Percentiles rank a stretch among this genome's conserved stretches.
Conservation (phyloP, 805 yeast species). For the Wickerhamiella siamensis region DNA sequence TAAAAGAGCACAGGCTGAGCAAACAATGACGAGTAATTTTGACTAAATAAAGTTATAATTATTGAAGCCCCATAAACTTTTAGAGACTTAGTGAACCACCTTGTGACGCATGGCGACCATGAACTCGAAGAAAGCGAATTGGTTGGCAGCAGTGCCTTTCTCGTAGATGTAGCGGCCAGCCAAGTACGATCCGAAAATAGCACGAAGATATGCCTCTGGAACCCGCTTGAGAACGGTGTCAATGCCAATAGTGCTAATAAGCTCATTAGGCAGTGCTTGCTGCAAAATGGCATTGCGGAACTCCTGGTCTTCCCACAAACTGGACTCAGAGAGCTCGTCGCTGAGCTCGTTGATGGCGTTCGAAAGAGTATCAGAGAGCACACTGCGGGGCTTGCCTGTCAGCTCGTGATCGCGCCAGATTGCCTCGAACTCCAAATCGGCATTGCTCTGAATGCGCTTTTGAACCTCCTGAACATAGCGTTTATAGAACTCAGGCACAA, state of each 20-base stretch:
- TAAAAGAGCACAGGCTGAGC: neutral
- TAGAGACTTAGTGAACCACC: neutral
- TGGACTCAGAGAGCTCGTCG: slow-evolving; percentile 69
- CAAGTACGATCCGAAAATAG: slow-evolving; percentile 73
- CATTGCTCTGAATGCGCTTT: slow-evolving; percentile 57
- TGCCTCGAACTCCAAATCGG: slow-evolving; percentile 70
- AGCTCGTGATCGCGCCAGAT: slow-evolving; percentile 62
- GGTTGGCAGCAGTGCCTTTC: slow-evolving; percentile 68
- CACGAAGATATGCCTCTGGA: slow-evolving; percentile 76
- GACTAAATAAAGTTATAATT: neutral
- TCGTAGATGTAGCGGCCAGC: slow-evolving; percentile 77
- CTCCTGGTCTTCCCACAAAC: slow-evolving; percentile 66
- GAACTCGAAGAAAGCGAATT: slow-evolving; percentile 33
- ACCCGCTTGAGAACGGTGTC: slow-evolving; percentile 58
- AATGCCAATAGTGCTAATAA: slow-evolving; percentile 47
- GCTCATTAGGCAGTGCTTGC: slow-evolving; percentile 64
- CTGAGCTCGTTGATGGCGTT: slow-evolving; percentile 70
- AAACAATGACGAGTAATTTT: neutral
- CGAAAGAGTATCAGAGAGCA: slow-evolving; percentile 69
- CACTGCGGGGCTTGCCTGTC: slow-evolving; percentile 46
- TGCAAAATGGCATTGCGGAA: slow-evolving; percentile 66
- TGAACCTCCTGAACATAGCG: slow-evolving; percentile 80
- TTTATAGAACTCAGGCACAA: slow-evolving; percentile 59
- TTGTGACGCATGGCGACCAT: slow-evolving; percentile 23
- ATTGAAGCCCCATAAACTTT: neutral